Evolutionary conservation across 1,284 basidiomycete species (phyloP), one percentile per base, ranked within the genome.

Genomic region (Agaricales sp.): DNA sequence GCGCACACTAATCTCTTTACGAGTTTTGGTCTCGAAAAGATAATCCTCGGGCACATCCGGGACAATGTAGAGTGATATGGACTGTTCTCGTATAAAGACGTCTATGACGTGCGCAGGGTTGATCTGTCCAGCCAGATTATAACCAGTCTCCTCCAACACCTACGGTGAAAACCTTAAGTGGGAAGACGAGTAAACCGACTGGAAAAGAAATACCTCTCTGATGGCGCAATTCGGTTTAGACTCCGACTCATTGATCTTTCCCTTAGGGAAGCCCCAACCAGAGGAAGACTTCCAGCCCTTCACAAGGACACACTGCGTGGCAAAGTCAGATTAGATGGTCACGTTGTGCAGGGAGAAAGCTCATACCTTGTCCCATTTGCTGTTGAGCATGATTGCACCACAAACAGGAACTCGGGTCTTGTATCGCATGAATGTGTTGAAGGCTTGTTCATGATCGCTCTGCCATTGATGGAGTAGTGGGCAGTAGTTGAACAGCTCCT

Each of bases 331-430:
- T 20, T 46, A 24, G 22, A 30, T 20, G 24, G 39, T 45, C 35
- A 47, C 21, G 24, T 20, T 51, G 44, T 30, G 47, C 45, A 51
- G 26, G 35, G 30, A 50, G 45, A 6, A 46, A 14, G 22, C 21
- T 57, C 71, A 43, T 55, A 93, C 92, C 82, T 96, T 98, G 65
- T 95, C 91, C 82, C 88, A 92, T 24, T 78, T 76, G 53, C 84
- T 77, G 59, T 94, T 92, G 55, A 99, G 72, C 79, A 99, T 85
- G 59, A 99, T 97, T 16, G 90, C 93, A 49, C 96, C 96, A 59
- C 96, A 99, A n/a, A 98, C 95, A 11, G 96, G 96, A 2, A 99
- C 96, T 59, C 92, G 78, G 30, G 88, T 92, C 75, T 99, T 99
- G 71, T 99, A 99, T 57, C 86, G 76, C 86, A 95, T 87, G 66